Percentiles rank a stretch among this genome's conserved stretches.
phyloP scores from a whole-genome alignment of 2,329 filamentous ascomycete genomes.

The Alternaria alternata region DNA sequence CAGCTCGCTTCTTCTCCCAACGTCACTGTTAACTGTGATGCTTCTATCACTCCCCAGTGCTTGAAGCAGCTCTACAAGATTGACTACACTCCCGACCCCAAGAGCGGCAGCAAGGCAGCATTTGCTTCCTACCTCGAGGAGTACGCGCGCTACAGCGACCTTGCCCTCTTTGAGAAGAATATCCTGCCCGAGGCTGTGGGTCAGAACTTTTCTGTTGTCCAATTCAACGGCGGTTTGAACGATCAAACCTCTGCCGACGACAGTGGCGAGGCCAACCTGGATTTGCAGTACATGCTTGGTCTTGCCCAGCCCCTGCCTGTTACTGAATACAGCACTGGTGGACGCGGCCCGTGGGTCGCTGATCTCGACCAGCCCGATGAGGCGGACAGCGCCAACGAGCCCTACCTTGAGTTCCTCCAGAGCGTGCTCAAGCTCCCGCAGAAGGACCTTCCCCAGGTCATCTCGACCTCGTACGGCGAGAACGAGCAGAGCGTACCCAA shows the following conservation, averaged over 20 bases:
- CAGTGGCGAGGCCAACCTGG: conserved; percentile 66
- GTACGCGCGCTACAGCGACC: conserved; percentile 58
- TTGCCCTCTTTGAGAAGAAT: conserved; percentile 53
- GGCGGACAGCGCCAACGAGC: conserved; percentile 67
- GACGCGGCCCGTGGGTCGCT: conserved; percentile 61
- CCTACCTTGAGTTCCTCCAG: conserved; percentile 69
- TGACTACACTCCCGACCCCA: conserved; percentile 56
- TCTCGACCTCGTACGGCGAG: conserved; percentile 72
- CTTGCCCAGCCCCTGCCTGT: conserved; percentile 63
- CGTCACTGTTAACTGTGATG: conserved; percentile 29
- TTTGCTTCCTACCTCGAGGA: conserved; percentile 64
- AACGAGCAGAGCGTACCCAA: conserved; percentile 69
- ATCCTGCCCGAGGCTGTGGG: conserved; percentile 47
- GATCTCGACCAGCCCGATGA: conserved; percentile 54
- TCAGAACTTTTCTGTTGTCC: conserved; percentile 56
- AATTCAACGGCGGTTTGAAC: conserved; percentile 36
- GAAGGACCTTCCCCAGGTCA: conserved; percentile 63
- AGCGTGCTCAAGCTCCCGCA: conserved; percentile 64
- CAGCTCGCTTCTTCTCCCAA: conserved; percentile 23
- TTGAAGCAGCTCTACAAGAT: conserved; percentile 61
- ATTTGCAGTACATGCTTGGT: conserved; percentile 67
- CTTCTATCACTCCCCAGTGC: conserved; percentile 57
- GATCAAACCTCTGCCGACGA: conserved; percentile 31
- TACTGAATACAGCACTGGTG: conserved; percentile 67
- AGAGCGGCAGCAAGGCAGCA: conserved; percentile 58